Base-by-base conservation (phyloP, 1,139 yeast genomes). In the Arxiozyma slooffiae region DNA sequence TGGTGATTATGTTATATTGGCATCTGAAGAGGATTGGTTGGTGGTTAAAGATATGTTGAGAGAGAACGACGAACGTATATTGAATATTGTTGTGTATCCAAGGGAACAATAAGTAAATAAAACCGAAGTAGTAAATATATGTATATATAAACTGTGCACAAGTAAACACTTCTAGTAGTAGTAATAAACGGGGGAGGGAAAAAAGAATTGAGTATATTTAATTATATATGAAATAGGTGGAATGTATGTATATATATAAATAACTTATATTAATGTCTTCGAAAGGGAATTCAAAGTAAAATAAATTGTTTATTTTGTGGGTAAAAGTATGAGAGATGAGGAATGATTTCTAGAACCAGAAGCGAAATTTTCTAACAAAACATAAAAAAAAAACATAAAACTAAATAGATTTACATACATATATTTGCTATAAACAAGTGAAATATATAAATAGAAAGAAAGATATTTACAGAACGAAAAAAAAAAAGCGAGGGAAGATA, bases 1-100 rank as follows among this genome's bases (percentile, higher is more conserved):
- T 66, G 97, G 95, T 20, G 98, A 92, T 66, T 85, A 81, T 66
- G 95, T 92, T 47, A 82, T 86, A 49, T 80, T 92, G 71, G 88
- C 82, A 60, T 80, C 90, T 42, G 86, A 85, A 56, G 97, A 90
- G 52, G 90, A 92, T 66, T 72, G 76, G 76, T 55, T 53, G 6
- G 69, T 72, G 44, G 76, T 71, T 2, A 71, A 67, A 49, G 75
- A 71, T 44, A 72, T 72, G 74, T 60, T 71, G 45, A 61, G 55
- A 48, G 72, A 71, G 49, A 64, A 63, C 49, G 66, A 66, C 34
- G 74, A 70, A 47, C 66, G 68, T 41, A 67, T 70, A 7, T 53
- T 71, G 40, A 70, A 69, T 48, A 68, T 71, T n/a, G 66, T 70
- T 68, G 73, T 66, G 16, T 63, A 56, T 51, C 53, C 52, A 9